phyloP scores from a whole-genome alignment of 106 monocot genomes.

The Dendrobium officinale region DNA sequence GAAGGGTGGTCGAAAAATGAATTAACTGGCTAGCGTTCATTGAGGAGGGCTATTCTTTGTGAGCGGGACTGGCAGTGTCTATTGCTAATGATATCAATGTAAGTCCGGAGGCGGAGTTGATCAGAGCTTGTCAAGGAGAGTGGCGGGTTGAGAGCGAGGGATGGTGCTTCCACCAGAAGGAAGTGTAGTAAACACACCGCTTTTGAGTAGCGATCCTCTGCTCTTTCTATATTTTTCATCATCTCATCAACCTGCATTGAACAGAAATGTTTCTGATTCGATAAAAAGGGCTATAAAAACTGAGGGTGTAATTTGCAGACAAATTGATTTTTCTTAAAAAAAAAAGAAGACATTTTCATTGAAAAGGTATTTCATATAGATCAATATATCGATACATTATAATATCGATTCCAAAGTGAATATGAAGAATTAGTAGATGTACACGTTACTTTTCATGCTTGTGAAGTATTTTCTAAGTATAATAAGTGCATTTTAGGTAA shows the following conservation, averaged over 20 bases:
- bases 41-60: conserved; percentile 36
- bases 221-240: conserved; percentile 58
- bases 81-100: conserved; percentile 66
- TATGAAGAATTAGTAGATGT: too few species aligned
- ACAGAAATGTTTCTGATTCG: too few species aligned
- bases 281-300: too few species aligned
- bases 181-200: conserved; percentile 45
- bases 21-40: neutral
- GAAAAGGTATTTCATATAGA: neutral
- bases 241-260: conserved; percentile 71
- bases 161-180: conserved; percentile 74
- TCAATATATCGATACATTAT: too few species aligned
- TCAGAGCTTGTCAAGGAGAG: conserved; percentile 51
- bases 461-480: too few species aligned
- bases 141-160: conserved; percentile 54
- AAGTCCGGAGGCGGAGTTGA: conserved; percentile 40
- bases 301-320: neutral
- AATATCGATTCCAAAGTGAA: too few species aligned
- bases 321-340: neutral
- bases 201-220: conserved; percentile 44
- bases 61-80: conserved; percentile 52
- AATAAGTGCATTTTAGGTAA: too few species aligned
- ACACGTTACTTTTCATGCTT: too few species aligned
- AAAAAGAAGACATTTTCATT: neutral
- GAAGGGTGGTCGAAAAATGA: neutral